These are phyloP conservation scores for Xylogone sp. DNA, from an alignment of 2,329 filamentous ascomycete genomes.

Conservation along the genomic window DNA sequence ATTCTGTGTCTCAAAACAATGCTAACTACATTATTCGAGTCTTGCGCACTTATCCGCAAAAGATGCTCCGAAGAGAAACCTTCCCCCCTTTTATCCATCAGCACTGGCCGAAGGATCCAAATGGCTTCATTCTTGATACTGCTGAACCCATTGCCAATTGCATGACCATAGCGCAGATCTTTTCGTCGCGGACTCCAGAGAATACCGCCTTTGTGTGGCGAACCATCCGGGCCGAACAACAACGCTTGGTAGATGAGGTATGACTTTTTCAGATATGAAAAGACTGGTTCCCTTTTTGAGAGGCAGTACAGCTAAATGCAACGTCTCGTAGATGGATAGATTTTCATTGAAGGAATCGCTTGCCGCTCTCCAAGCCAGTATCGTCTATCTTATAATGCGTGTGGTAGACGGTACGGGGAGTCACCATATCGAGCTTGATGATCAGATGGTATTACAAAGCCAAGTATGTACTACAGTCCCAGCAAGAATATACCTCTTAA, in stretches of 20 bases:
- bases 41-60: slow-evolving; percentile 16
- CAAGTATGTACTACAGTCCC: slow-evolving; percentile 1
- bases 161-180: slow-evolving; percentile 23
- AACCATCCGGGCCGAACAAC: slow-evolving; percentile 10
- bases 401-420: slow-evolving; percentile 7
- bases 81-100: slow-evolving; percentile 23
- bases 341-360: slow-evolving; percentile 7
- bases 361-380: slow-evolving; percentile 13
- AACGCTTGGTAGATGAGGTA: neutral
- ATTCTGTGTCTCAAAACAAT: slow-evolving; percentile 7
- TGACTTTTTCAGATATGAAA: neutral
- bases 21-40: slow-evolving; percentile 8
- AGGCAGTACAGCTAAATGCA: neutral
- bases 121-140: slow-evolving; percentile 4
- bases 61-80: slow-evolving; percentile 23
- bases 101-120: neutral
- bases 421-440: slow-evolving; percentile 3
- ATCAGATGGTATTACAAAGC: slow-evolving; percentile 5
- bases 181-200: slow-evolving; percentile 14
- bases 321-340: neutral
- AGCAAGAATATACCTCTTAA: neutral
- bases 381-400: slow-evolving; percentile 17
- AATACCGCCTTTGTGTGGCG: slow-evolving; percentile 17
- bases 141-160: slow-evolving; percentile 16
- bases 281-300: neutral